Conservation (phyloP, 2,329 filamentous ascomycete species). For the Coniochaeta sp. region DNA sequence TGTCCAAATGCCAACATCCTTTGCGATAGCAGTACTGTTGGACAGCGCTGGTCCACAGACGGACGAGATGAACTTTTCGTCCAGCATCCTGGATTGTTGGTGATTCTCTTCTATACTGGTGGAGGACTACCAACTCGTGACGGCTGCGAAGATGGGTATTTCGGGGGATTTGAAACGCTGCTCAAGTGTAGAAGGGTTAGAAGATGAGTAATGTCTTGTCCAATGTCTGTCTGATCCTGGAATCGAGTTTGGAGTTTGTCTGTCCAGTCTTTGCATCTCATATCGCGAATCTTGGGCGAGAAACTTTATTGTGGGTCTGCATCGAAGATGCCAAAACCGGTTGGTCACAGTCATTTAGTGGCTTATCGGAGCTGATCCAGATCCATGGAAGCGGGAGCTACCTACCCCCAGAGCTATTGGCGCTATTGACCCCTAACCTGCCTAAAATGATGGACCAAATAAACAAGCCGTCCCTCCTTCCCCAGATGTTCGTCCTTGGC, state of each 20-base stretch:
- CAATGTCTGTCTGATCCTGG: background rate
- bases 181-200: background rate
- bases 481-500: background rate
- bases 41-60: constrained; percentile 50
- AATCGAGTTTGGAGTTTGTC: background rate
- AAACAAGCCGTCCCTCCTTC: background rate
- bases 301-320: background rate
- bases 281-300: background rate
- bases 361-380: background rate
- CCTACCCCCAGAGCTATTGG: background rate
- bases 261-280: background rate
- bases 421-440: background rate
- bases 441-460: background rate
- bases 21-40: constrained; percentile 56
- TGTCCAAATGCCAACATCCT: constrained; percentile 82
- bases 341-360: background rate
- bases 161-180: background rate
- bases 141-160: background rate
- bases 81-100: constrained; percentile 35
- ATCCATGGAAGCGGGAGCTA: background rate
- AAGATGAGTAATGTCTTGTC: background rate
- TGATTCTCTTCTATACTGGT: background rate
- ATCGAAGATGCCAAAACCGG: background rate
- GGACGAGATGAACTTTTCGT: constrained; percentile 53
- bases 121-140: background rate